phyloP scores from a whole-genome alignment of 2,329 filamentous ascomycete species.

The Fusarium bactridioides region DNA sequence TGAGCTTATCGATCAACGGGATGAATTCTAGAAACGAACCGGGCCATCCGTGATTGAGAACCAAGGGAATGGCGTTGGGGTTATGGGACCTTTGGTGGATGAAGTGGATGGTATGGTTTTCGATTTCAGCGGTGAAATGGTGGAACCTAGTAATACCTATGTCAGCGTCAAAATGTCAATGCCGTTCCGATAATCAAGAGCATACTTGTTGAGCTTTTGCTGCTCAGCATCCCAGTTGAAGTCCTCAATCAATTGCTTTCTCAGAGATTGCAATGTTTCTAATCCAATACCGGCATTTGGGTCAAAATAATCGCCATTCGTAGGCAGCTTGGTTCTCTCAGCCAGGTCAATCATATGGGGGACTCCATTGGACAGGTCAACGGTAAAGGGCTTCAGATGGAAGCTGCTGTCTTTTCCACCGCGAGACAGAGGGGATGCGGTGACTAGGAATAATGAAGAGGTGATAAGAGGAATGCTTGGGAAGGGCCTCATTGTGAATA shows the following conservation, averaged over 20 bases:
- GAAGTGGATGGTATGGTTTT: background rate
- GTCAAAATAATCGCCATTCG: background rate
- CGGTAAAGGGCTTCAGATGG: background rate
- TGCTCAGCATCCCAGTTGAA: background rate
- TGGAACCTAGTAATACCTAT: background rate
- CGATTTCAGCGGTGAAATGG: background rate
- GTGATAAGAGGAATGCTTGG: background rate
- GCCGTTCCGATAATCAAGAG: accelerated
- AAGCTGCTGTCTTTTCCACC: background rate
- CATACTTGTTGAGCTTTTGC: background rate
- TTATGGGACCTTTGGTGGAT: background rate
- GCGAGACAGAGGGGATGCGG: background rate
- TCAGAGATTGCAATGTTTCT: background rate
- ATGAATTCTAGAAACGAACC: background rate
- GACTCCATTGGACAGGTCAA: background rate
- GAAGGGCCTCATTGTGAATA: background rate
- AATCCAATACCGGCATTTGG: background rate
- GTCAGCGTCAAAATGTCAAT: background rate
- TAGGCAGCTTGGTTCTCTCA: background rate
- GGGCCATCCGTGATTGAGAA: background rate
- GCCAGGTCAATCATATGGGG: background rate
- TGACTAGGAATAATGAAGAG: background rate
- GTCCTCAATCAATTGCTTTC: background rate
- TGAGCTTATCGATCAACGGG: background rate
- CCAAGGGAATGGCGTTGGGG: background rate